These are phyloP conservation scores for Metschnikowia proteae DNA, from an alignment of 805 yeast genomes.

Conservation along the genomic window DNA sequence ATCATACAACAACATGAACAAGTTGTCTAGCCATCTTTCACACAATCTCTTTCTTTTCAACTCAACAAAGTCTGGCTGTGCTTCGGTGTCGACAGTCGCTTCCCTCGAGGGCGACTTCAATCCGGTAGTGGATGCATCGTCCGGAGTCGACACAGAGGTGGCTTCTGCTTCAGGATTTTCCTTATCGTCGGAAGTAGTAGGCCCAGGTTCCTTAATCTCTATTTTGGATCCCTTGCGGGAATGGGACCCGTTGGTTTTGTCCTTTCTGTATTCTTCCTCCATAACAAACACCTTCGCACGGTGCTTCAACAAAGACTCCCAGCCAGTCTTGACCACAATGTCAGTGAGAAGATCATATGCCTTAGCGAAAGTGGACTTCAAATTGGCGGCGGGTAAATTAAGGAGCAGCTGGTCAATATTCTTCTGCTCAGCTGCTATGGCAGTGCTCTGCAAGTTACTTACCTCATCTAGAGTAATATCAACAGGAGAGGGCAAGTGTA, in stretches of 20 bases:
- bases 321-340: conserved; percentile 42
- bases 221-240: conserved; percentile 4
- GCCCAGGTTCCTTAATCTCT: conserved; percentile 12
- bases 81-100: conserved; percentile 2
- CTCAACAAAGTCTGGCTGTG: conserved; percentile 30
- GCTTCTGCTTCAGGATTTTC: background rate
- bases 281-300: conserved; percentile 46
- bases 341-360: conserved; percentile 45
- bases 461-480: conserved; percentile 73
- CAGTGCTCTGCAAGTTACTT: conserved; percentile 59
- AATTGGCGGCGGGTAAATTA: conserved; percentile 65
- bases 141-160: conserved; percentile 13
- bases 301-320: conserved; percentile 43
- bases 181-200: background rate
- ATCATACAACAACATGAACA: conserved; percentile 65
- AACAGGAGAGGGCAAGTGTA: conserved; percentile 73
- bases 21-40: conserved; percentile 70
- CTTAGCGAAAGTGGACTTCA: conserved; percentile 47
- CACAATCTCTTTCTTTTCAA: conserved; percentile 64
- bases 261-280: conserved; percentile 47
- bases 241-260: conserved; percentile 23
- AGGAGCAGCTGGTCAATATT: conserved; percentile 58
- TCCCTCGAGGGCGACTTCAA: conserved; percentile 35
- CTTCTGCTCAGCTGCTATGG: conserved; percentile 62
- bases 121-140: conserved; percentile 36